Evolutionary conservation across 139 green algal species (phyloP).

Genomic region (Chlamydomonas eustigma): DNA sequence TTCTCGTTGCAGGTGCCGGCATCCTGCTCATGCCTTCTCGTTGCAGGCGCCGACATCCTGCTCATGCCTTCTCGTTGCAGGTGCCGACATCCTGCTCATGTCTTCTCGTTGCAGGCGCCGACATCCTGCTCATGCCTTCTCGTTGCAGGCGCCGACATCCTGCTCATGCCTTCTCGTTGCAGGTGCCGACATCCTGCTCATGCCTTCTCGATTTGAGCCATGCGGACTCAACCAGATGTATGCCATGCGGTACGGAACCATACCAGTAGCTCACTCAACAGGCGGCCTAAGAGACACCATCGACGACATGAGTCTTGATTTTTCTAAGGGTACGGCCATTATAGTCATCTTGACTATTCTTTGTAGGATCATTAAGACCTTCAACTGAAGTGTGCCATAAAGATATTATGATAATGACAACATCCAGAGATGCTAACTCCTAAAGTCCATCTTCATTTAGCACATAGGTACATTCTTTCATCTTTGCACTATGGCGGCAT

Average conservation of each 20-base stretch:
- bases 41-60: too few species aligned
- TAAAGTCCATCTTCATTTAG: too few species aligned
- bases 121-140: constrained; percentile 83
- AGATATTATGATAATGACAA: not conserved
- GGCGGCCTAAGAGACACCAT: constrained; percentile 11
- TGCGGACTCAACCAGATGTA: constrained; percentile 50
- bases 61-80: too few species aligned
- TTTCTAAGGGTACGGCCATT: not conserved
- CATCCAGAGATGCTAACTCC: not conserved
- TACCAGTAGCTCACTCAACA: constrained; percentile 3
- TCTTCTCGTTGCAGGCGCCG: constrained; percentile 55
- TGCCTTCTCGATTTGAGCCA: constrained; percentile 50
- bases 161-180: too few species aligned
- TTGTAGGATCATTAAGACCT: not conserved
- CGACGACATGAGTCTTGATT: constrained; percentile 7
- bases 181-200: too few species aligned
- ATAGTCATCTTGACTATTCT: not conserved
- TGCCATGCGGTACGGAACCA: constrained; percentile 5
- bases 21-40: too few species aligned
- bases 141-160: too few species aligned
- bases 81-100: too few species aligned
- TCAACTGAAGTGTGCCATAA: not conserved
- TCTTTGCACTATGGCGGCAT: too few species aligned
- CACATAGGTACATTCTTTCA: too few species aligned
- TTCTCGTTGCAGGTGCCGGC: too few species aligned